phyloP scores from a whole-genome alignment of 495 filamentous ascomycete genomes.

The Penicillium bovifimosum region DNA sequence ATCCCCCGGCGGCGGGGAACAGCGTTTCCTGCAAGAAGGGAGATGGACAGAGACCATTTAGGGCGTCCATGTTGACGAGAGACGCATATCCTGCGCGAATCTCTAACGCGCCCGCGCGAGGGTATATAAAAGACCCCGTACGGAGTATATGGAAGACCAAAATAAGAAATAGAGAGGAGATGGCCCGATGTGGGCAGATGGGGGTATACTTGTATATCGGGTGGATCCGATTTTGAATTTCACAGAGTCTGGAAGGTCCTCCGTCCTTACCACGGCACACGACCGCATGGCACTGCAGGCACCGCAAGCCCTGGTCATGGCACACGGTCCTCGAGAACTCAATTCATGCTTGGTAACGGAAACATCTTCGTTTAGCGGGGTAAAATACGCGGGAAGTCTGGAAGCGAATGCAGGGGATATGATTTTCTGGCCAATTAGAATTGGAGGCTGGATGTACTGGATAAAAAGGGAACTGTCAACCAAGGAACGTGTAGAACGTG shows the following conservation, averaged over 20 bases:
- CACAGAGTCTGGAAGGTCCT: background rate
- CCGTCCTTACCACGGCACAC: constrained; percentile 3
- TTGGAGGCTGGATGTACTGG: too few relatives aligned
- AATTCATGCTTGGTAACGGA: constrained; percentile 1
- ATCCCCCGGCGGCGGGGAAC: constrained; percentile 58
- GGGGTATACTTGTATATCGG: background rate
- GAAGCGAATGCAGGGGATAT: background rate
- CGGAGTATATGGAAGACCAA: background rate
- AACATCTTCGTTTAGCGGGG: constrained; percentile 1
- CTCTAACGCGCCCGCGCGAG: constrained; percentile 28
- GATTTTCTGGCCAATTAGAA: too few relatives aligned
- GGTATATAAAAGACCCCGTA: background rate
- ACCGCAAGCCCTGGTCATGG: background rate
- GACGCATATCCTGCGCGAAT: constrained; percentile 17
- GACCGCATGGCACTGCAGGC: constrained; percentile 8
- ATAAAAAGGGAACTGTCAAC: too few relatives aligned
- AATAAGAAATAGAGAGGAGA: background rate
- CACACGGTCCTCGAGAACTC: constrained; percentile 3
- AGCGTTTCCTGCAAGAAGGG: constrained; percentile 58
- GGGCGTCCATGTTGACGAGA: constrained; percentile 22
- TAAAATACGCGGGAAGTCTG: background rate
- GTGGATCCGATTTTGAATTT: background rate
- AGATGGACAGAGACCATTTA: constrained; percentile 51
- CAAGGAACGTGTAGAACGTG: too few relatives aligned
- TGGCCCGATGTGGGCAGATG: background rate